These are phyloP conservation scores for Pythium rhizo-oryzae DNA, from an alignment of 352 stramenopile species.

Conservation along the genomic window DNA sequence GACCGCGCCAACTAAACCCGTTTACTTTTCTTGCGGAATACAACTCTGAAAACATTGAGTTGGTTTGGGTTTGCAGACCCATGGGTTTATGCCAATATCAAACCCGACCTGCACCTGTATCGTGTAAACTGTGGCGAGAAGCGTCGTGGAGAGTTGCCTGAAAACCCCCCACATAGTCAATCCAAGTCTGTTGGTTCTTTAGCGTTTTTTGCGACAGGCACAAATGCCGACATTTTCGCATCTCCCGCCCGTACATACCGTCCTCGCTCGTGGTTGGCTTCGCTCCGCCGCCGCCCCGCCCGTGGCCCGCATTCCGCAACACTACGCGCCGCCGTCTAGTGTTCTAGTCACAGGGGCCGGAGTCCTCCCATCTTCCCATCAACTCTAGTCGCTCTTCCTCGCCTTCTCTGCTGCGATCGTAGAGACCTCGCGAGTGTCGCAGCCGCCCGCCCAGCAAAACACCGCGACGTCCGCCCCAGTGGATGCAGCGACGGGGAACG, in stretches of 20 bases:
- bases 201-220: conserved; percentile 21
- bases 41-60: neutral
- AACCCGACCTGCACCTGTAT: conserved; percentile 7
- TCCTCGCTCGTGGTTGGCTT: neutral
- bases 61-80: neutral
- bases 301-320: neutral
- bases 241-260: neutral
- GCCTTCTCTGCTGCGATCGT: conserved; percentile 5
- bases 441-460: too few species aligned
- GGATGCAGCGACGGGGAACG: conserved; percentile 17
- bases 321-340: neutral
- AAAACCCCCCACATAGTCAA: conserved; percentile 10
- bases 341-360: neutral
- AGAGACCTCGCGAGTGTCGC: neutral
- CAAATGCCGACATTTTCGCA: neutral
- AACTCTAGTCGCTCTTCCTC: neutral
- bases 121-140: conserved; percentile 27
- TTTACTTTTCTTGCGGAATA: neutral
- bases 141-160: conserved; percentile 27
- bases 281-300: too few species aligned
- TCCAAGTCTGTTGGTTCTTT: conserved; percentile 8
- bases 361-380: neutral
- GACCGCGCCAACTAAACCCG: too few species aligned
- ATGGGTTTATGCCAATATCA: neutral
- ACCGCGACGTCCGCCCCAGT: neutral